A percentile compares a stretch with the other conserved stretches of the same genome.
Evolutionary conservation across 1,284 basidiomycete species (phyloP).

Genomic region (Vanrija sp.): DNA sequence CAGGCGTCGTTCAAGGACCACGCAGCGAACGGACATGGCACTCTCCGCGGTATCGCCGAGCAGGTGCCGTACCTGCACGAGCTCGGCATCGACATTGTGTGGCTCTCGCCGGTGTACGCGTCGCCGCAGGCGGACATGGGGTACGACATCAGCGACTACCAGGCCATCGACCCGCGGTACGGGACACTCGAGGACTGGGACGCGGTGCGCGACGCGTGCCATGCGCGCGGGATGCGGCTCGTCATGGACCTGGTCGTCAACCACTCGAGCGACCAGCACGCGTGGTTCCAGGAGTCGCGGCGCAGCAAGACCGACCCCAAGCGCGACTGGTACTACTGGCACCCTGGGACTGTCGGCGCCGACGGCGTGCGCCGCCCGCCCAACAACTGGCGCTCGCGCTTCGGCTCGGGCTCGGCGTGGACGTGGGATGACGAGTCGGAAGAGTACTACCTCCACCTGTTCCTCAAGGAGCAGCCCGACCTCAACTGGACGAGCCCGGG

Average conservation of each 20-base stretch:
- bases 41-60: conserved; percentile 49
- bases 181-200: conserved; percentile 51
- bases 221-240: conserved; percentile 48
- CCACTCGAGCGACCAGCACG: conserved; percentile 47
- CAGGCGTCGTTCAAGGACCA: conserved; percentile 36
- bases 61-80: conserved; percentile 51
- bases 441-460: conserved; percentile 53
- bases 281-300: conserved; percentile 36
- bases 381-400: conserved; percentile 52
- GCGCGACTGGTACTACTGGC: conserved; percentile 53
- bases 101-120: conserved; percentile 42
- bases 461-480: conserved; percentile 41
- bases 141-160: conserved; percentile 48
- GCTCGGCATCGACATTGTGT: conserved; percentile 52
- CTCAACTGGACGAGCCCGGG: conserved; percentile 48
- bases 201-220: conserved; percentile 40
- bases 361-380: conserved; percentile 42
- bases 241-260: conserved; percentile 53
- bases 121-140: conserved; percentile 43
- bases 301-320: conserved; percentile 46
- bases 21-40: conserved; percentile 45
- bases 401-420: conserved; percentile 50
- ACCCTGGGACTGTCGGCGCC: conserved; percentile 30
- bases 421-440: conserved; percentile 50
- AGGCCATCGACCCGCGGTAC: conserved; percentile 48